Evolutionary conservation across 2,329 filamentous ascomycete species (phyloP).

Genomic region (Lizonia empirigonia): DNA sequence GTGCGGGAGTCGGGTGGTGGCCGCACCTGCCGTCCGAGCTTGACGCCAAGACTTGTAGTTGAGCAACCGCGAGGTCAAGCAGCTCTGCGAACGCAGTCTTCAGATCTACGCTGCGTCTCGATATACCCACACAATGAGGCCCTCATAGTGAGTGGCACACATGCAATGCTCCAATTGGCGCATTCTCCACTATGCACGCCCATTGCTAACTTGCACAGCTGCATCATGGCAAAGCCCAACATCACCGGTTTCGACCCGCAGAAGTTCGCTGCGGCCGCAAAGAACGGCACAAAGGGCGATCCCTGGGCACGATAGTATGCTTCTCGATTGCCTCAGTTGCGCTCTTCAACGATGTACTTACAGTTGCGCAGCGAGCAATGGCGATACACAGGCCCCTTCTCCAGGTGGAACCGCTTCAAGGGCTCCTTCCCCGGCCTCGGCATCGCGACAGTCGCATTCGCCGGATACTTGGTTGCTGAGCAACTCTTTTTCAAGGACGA

Average conservation of each 20-base stretch:
- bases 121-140: slow-evolving; percentile 30
- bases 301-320: slow-evolving; percentile 68
- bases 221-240: slow-evolving; percentile 64
- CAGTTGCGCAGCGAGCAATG: slow-evolving; percentile 76
- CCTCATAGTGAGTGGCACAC: slow-evolving; percentile 28
- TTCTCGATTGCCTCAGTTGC: background rate
- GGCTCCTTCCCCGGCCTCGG: slow-evolving; percentile 86
- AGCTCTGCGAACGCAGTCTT: slow-evolving; percentile 27
- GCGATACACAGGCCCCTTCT: slow-evolving; percentile 90
- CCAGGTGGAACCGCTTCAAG: slow-evolving; percentile 87
- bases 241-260: slow-evolving; percentile 91
- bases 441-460: slow-evolving; percentile 89
- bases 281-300: slow-evolving; percentile 61
- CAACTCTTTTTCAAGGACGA: slow-evolving; percentile 79
- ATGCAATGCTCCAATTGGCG: slow-evolving; percentile 11
- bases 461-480: slow-evolving; percentile 87
- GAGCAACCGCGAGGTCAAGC: slow-evolving; percentile 18
- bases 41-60: slow-evolving; percentile 11
- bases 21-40: slow-evolving; percentile 7
- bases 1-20: slow-evolving; percentile 9
- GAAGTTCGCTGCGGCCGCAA: slow-evolving; percentile 75
- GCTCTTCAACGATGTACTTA: slow-evolving; percentile 25
- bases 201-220: slow-evolving; percentile 25
- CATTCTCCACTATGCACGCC: background rate
- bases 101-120: slow-evolving; percentile 25